Conservation (phyloP, 148 eudicot genomes). For the Rhododendron simsii region DNA sequence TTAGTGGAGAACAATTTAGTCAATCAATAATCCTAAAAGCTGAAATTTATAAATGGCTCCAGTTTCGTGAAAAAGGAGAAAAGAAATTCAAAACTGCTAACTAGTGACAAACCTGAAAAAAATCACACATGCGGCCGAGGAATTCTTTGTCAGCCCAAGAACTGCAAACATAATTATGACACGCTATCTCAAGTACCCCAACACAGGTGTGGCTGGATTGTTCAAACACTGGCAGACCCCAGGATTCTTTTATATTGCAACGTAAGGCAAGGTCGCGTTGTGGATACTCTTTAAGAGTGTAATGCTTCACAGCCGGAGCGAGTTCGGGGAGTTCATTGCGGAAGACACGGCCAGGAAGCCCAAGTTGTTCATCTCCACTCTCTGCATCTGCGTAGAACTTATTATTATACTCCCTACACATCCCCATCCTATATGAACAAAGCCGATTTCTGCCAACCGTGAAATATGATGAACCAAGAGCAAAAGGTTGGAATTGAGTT, state of each 20-base stretch:
- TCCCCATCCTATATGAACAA: not conserved
- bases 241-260: not conserved
- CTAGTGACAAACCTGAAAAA: not conserved
- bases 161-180: fast-evolving
- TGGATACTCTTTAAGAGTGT: not conserved
- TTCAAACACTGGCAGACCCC: not conserved
- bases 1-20: too few relatives aligned
- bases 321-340: not conserved
- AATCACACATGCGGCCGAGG: not conserved
- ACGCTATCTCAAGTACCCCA: not conserved
- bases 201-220: not conserved
- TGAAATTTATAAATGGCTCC: too few relatives aligned
- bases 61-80: too few relatives aligned
- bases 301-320: not conserved
- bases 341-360: not conserved
- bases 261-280: not conserved
- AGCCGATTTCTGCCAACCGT: too few relatives aligned
- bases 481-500: too few relatives aligned
- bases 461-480: fast-evolving
- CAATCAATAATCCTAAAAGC: too few relatives aligned
- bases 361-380: not conserved
- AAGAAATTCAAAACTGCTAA: too few relatives aligned
- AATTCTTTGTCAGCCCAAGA: too few relatives aligned
- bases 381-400: not conserved
- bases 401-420: not conserved